These are phyloP conservation scores for Cinnamomum micranthum DNA, from an alignment of 164 flowering plant species.

Conservation along the genomic window DNA sequence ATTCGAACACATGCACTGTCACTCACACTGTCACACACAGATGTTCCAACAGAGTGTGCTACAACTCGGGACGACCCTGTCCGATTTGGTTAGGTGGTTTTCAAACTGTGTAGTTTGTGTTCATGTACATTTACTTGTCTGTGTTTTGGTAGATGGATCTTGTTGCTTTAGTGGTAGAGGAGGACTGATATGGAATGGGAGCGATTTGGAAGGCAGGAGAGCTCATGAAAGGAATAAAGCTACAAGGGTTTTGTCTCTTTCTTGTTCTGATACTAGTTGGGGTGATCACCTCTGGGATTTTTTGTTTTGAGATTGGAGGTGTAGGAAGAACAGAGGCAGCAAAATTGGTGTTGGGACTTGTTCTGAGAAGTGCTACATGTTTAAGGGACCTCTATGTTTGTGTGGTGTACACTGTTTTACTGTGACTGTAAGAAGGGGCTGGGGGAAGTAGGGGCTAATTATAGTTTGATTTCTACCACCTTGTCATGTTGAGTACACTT, in stretches of 20 bases:
- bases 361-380: neutral
- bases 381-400: constrained; percentile 11
- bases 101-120: neutral
- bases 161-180: constrained; percentile 30
- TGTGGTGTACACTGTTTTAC: constrained; percentile 29
- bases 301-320: neutral
- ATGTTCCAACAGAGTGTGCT: too few species aligned
- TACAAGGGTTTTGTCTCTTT: constrained; percentile 18
- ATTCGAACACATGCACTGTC: too few species aligned
- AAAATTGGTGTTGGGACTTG: constrained; percentile 5
- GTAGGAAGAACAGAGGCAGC: neutral
- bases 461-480: neutral
- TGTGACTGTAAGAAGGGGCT: constrained; percentile 27
- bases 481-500: neutral
- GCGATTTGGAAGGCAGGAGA: constrained; percentile 27
- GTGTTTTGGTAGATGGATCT: constrained; percentile 21
- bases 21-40: too few species aligned
- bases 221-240: constrained; percentile 27
- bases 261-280: constrained; percentile 6
- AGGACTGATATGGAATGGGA: constrained; percentile 19
- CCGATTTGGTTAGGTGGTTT: neutral
- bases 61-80: too few species aligned
- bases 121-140: constrained; percentile 11
- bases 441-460: constrained; percentile 2
- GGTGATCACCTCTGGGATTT: neutral